A percentile compares a stretch with the other conserved stretches of the same genome.
These are phyloP conservation scores for Chenopodium album DNA, from an alignment of 148 eudicot species.

Conservation along the genomic window DNA sequence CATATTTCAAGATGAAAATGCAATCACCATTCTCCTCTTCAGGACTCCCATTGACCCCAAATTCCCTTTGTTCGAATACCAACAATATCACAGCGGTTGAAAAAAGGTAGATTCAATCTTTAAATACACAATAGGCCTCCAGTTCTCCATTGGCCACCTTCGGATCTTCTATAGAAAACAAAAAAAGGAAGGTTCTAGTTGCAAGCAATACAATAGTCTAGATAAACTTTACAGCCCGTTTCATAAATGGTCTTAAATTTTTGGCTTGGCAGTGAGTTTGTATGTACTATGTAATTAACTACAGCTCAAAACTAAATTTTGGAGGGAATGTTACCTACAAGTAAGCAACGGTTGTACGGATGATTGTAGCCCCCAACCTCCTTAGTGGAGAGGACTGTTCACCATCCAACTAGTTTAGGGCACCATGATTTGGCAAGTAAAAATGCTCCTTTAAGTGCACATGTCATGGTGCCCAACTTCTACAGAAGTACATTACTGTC, in stretches of 20 bases:
- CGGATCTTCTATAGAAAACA: not conserved
- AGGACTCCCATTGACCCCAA: too few species aligned
- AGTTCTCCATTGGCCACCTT: too few species aligned
- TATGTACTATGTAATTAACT: too few species aligned
- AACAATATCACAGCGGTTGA: too few species aligned
- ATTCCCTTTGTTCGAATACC: not conserved
- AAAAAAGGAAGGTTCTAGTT: not conserved
- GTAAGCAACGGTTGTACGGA: constrained; percentile 31
- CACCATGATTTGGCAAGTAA: constrained; percentile 41
- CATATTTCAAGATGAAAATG: not conserved
- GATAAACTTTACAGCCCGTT: not conserved
- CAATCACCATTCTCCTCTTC: not conserved
- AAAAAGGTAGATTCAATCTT: too few species aligned
- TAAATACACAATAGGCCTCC: too few species aligned
- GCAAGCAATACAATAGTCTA: not conserved
- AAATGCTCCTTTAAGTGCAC: constrained; percentile 39
- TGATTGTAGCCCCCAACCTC: constrained; percentile 67
- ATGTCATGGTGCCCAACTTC: constrained; percentile 11
- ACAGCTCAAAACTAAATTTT: too few species aligned
- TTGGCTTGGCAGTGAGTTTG: too few species aligned
- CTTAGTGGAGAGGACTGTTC: constrained; percentile 66
- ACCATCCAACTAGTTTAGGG: constrained; percentile 51
- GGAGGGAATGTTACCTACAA: too few species aligned
- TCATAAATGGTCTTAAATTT: too few species aligned
- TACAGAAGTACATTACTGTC: not conserved